phyloP scores from a whole-genome alignment of 371 early-diverging fungal species.

The Mucor piriformis region DNA sequence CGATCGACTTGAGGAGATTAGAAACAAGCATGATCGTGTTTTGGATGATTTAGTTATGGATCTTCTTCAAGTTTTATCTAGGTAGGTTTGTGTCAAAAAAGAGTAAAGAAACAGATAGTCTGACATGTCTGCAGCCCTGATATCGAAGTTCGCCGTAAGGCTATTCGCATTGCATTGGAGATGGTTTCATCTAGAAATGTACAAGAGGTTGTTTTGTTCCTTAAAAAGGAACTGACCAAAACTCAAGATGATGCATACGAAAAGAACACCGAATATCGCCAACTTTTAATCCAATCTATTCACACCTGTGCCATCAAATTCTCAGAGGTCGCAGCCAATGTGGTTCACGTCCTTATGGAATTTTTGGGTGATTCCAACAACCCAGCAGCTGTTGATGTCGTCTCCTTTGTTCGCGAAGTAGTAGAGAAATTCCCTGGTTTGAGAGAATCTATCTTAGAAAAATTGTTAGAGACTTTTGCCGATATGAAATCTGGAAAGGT shows the following conservation, averaged over 20 bases:
- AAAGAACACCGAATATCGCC: conserved; percentile 91
- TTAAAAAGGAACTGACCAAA: conserved; percentile 92
- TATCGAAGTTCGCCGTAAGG: conserved; percentile 92
- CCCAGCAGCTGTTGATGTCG: conserved; percentile 93
- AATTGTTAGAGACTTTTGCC: conserved; percentile 79
- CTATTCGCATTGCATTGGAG: conserved; percentile 84
- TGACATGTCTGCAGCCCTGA: conserved; percentile 68
- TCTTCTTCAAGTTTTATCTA: conserved; percentile 84
- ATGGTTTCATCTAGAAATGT: conserved; percentile 91
- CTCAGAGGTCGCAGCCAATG: conserved; percentile 92
- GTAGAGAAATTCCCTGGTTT: conserved; percentile 93
- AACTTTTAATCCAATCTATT: conserved; percentile 94
- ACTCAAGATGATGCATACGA: conserved; percentile 90
- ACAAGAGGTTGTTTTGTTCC: conserved; percentile 86
- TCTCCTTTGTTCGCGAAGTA: conserved; percentile 95
- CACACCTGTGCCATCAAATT: conserved; percentile 94
- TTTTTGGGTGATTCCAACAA: conserved; percentile 89
- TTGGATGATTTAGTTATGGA: conserved; percentile 94
- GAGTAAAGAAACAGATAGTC: not conserved
- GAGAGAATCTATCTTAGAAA: conserved; percentile 77
- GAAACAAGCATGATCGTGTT: conserved; percentile 82
- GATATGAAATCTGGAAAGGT: conserved; percentile 96
- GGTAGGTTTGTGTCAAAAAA: conserved; percentile 33
- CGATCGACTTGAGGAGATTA: conserved; percentile 86
- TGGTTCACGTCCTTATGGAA: conserved; percentile 93